Percentiles rank a stretch among this genome's conserved stretches.
phyloP scores from a whole-genome alignment of 305 asterid genomes.

The Caryopteris hybrid region DNA sequence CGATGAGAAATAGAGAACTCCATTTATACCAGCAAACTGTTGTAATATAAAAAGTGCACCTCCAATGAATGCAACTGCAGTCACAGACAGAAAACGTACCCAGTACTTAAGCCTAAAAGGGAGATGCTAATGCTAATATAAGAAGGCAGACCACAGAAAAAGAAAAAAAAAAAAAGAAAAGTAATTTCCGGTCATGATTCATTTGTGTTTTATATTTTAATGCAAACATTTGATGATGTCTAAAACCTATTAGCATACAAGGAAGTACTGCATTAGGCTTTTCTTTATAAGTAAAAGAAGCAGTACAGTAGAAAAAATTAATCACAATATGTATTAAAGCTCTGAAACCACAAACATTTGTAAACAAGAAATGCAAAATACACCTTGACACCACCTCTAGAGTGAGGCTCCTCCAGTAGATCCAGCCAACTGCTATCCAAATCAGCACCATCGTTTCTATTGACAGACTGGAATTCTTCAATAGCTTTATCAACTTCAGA shows the following conservation, averaged over 20 bases:
- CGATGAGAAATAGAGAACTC: constrained; percentile 84
- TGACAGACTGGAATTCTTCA: constrained; percentile 67
- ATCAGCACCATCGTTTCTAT: constrained; percentile 62
- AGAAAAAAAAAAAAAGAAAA: not conserved
- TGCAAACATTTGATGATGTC: not conserved
- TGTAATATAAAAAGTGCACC: constrained; percentile 78
- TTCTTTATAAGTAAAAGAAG: not conserved
- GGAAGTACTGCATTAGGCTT: not conserved
- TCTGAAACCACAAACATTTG: not conserved
- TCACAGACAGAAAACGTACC: constrained; percentile 9
- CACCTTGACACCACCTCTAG: constrained; percentile 75
- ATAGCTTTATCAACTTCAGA: constrained; percentile 60
- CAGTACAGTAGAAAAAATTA: not conserved
- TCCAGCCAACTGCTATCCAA: constrained; percentile 80
- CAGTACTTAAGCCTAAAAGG: constrained; percentile 1
- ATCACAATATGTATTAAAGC: constrained; percentile 19
- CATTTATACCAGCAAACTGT: constrained; percentile 86
- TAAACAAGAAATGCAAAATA: constrained; percentile 29
- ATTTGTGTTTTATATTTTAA: not conserved
- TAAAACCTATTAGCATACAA: not conserved
- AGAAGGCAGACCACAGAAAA: too few species aligned
- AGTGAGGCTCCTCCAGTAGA: constrained; percentile 75
- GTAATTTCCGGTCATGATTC: not conserved
- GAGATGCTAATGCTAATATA: not conserved
- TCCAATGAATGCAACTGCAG: constrained; percentile 79